Evolutionary conservation across 192 early-diverging fungal species (phyloP).

Genomic region (Backusella liffmaniae): DNA sequence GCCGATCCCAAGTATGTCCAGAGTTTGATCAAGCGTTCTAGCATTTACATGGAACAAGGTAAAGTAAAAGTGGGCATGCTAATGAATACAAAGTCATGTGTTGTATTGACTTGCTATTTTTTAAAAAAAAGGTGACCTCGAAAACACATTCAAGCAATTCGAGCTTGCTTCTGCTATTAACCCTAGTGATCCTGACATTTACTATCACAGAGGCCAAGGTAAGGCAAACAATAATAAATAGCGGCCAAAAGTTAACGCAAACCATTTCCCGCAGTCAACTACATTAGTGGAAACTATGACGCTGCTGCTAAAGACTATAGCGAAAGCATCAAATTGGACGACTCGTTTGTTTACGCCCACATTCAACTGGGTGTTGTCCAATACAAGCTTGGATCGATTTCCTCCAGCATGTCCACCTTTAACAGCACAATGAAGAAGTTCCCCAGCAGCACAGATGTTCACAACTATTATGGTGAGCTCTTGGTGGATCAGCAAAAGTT

Average conservation of each 20-base stretch:
- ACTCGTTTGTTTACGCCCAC: conserved; percentile 81
- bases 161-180: conserved; percentile 65
- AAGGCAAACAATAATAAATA: not conserved
- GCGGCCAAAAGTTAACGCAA: not conserved
- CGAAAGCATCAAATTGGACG: conserved; percentile 74
- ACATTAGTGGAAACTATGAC: conserved; percentile 77
- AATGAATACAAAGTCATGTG: not conserved
- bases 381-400: conserved; percentile 82
- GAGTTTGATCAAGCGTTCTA: conserved; percentile 87
- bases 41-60: conserved; percentile 78
- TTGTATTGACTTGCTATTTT: too few relatives aligned
- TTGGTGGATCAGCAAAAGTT: conserved; percentile 81
- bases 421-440: conserved; percentile 77
- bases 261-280: conserved; percentile 48
- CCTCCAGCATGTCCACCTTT: conserved; percentile 73
- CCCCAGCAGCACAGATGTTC: conserved; percentile 78
- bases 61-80: conserved; percentile 29
- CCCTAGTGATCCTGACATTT: conserved; percentile 79
- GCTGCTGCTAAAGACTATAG: conserved; percentile 83
- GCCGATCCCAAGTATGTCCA: conserved; percentile 78
- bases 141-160: conserved; percentile 64
- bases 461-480: conserved; percentile 97
- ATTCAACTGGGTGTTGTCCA: conserved; percentile 92
- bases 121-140: conserved; percentile 1
- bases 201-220: conserved; percentile 73